Conservation (phyloP, 2,329 filamentous ascomycete species). For the Mollisiaceae sp. region DNA sequence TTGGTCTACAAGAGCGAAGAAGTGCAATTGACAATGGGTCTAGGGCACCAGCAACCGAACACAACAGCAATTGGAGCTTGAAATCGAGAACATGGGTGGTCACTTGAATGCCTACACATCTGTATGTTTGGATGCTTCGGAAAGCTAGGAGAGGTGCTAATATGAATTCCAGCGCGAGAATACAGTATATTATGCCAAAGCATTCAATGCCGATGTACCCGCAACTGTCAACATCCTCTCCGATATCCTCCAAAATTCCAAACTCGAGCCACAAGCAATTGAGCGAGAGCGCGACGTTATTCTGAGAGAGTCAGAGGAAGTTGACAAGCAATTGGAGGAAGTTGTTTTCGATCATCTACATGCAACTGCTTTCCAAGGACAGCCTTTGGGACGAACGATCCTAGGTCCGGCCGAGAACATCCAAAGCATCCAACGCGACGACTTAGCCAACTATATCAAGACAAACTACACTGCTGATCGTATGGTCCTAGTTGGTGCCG, state of each 20-base stretch:
- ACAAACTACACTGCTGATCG: conserved; percentile 99
- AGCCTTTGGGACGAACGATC: conserved; percentile 96
- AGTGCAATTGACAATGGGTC: conserved; percentile 33
- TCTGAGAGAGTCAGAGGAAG: conserved; percentile 97
- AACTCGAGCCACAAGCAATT: conserved; percentile 90
- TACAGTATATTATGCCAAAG: conserved; percentile 99
- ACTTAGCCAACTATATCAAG: conserved; percentile 96
- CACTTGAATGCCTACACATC: conserved; percentile 99
- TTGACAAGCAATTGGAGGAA: conserved; percentile 99
- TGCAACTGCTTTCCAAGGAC: conserved; percentile 95
- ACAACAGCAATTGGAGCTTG: conserved; percentile 96
- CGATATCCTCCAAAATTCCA: conserved; percentile 99
- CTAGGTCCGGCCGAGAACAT: conserved; percentile 98
- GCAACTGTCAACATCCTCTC: conserved; percentile 97
- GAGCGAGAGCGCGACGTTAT: conserved; percentile 99
- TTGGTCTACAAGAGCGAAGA: conserved; percentile 25
- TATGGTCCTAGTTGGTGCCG: conserved; percentile 97
- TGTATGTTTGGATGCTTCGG: conserved; percentile 61
- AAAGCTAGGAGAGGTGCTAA: conserved; percentile 30
- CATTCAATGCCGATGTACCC: conserved; percentile 97
- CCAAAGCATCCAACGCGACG: conserved; percentile 88
- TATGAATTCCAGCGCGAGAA: conserved; percentile 77
- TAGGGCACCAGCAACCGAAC: conserved; percentile 92
- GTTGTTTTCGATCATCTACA: conserved; percentile 99
- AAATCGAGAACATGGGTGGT: conserved; percentile 99